Evolutionary conservation across 352 stramenopile species (phyloP).

Genomic region (Globisporangium paroecandrum): DNA sequence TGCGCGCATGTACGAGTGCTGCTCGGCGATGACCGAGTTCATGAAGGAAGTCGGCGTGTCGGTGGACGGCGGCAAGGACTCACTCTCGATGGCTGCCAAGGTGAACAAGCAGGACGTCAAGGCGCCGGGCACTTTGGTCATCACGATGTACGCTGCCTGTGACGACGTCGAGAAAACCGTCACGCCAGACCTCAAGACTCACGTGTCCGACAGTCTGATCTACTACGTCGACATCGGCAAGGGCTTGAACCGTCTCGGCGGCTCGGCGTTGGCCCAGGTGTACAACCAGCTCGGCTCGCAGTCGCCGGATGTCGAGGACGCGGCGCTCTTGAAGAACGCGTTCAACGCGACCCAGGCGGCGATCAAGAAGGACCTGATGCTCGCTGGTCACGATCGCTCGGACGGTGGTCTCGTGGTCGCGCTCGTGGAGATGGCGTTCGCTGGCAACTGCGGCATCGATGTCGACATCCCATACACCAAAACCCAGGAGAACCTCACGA

Average conservation of each 20-base stretch:
- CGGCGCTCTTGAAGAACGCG: slow-evolving; percentile 88
- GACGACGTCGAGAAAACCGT: slow-evolving; percentile 96
- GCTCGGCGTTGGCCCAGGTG: slow-evolving; percentile 95
- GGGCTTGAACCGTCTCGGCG: slow-evolving; percentile 91
- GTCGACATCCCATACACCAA: slow-evolving; percentile 80
- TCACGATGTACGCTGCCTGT: slow-evolving; percentile 97
- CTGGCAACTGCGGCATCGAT: slow-evolving; percentile 96
- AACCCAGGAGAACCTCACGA: slow-evolving; percentile 28
- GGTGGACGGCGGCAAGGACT: slow-evolving; percentile 99
- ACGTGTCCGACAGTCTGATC: slow-evolving; percentile 74
- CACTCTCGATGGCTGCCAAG: slow-evolving; percentile 98
- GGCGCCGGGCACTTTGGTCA: slow-evolving; percentile 95
- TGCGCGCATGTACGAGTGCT: slow-evolving; percentile 98
- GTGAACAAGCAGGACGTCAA: slow-evolving; percentile 95
- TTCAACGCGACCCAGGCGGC: slow-evolving; percentile 93
- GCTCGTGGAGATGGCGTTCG: slow-evolving; percentile 98
- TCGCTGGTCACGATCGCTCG: slow-evolving; percentile 97
- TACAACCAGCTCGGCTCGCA: slow-evolving; percentile 84
- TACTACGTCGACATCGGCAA: slow-evolving; percentile 95
- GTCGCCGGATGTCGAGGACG: slow-evolving; percentile 92
- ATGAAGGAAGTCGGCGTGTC: slow-evolving; percentile 95
- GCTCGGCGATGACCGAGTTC: slow-evolving; percentile 92
- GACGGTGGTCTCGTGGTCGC: slow-evolving; percentile 96
- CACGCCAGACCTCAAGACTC: slow-evolving; percentile 96
- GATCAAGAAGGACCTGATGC: slow-evolving; percentile 89